Evolutionary conservation across 129 eudicot genomes (phyloP), one percentile per base, ranked within the genome.

Genomic region (Erigeron canadensis): DNA sequence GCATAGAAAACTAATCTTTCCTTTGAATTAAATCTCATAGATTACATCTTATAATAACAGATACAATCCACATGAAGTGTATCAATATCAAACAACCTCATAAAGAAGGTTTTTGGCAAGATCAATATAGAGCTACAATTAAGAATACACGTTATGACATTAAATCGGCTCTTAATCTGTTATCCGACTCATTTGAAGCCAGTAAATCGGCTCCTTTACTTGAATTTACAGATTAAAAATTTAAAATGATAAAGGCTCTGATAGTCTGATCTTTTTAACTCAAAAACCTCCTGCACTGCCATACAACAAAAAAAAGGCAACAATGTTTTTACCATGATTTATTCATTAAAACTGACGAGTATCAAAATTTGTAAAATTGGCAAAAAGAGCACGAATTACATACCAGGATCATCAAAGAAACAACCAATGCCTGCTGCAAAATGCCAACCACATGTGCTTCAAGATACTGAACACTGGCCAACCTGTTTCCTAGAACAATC

Each of bases 361-460:
- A 54, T 7, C 53, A 56, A 42, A 63, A 10, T 41, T 59, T n/a
- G 43, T 47, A 34, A 28, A 68, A 38, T 22, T 53, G 51, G 38
- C 16, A 68, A 60, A 74, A 41, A 38, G 54, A 19, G 11, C 60
- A 18, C 8, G 11, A 40, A 77, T 57, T 28, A 48, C 67, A 53
- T 86, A 93, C 98, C 98, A 22, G 92, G 96, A 82, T 90, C 88
- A 72, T 90, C 98, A 70, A 94, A 94, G 69, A 89, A 89, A 85
- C 98, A 94, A 70, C 98, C 98, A 21, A 94, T 94, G 65, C 98
- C 97, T 11, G 98, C n/a, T 94, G 60, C 95, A 97, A 94, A 48
- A 94, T 56, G 51, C 98, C 98, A 81, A 86, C 89, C 4, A 97
- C 93, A 71, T 94, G 98, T 5, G 98, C 97, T 83, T 94, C 98